A percentile compares a stretch with the other conserved stretches of the same genome.
Evolutionary conservation across 768 basidiomycete species (phyloP).

Genomic region (Macrocybe gigantea): DNA sequence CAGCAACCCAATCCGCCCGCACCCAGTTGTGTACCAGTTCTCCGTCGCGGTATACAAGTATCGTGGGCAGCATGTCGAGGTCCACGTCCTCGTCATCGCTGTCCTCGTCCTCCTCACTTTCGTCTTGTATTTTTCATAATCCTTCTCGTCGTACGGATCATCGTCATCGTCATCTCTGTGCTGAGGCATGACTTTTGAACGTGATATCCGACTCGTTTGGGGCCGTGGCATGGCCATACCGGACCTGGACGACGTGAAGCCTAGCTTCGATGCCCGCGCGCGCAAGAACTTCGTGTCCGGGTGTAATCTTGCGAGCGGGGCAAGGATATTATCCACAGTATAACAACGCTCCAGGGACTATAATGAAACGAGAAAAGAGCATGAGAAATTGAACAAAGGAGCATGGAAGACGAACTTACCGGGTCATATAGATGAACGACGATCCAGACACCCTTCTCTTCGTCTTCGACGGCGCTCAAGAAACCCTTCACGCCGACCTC

Average conservation of each 20-base stretch:
- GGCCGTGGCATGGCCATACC: background rate
- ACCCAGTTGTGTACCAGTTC: slow-evolving; percentile 89
- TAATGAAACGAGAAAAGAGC: slow-evolving; percentile 2
- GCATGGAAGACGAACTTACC: slow-evolving; percentile 34
- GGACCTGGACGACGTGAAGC: slow-evolving; percentile 45
- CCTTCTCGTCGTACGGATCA: slow-evolving; percentile 18
- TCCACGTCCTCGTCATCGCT: slow-evolving; percentile 57
- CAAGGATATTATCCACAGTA: slow-evolving; percentile 58
- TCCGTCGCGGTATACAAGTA: slow-evolving; percentile 74
- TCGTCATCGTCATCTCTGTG: slow-evolving; percentile 21
- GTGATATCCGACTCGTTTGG: slow-evolving; percentile 8
- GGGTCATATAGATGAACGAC: slow-evolving; percentile 83
- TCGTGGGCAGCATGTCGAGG: slow-evolving; percentile 72
- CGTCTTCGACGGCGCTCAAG: slow-evolving; percentile 68
- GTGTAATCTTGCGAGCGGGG: slow-evolving; percentile 62
- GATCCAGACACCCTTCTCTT: slow-evolving; percentile 67
- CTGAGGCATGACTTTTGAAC: slow-evolving; percentile 20
- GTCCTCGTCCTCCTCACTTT: slow-evolving; percentile 31
- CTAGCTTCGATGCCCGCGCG: slow-evolving; percentile 68
- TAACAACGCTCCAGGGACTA: slow-evolving; percentile 78
- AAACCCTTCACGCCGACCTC: slow-evolving; percentile 76
- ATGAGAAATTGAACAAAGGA: background rate
- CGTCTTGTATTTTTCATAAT: no score
- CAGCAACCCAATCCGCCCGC: slow-evolving; percentile 82
- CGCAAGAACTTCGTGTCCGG: slow-evolving; percentile 79